Base-by-base conservation (phyloP, 78 protist species). In the Diacronema lutheri region DNA sequence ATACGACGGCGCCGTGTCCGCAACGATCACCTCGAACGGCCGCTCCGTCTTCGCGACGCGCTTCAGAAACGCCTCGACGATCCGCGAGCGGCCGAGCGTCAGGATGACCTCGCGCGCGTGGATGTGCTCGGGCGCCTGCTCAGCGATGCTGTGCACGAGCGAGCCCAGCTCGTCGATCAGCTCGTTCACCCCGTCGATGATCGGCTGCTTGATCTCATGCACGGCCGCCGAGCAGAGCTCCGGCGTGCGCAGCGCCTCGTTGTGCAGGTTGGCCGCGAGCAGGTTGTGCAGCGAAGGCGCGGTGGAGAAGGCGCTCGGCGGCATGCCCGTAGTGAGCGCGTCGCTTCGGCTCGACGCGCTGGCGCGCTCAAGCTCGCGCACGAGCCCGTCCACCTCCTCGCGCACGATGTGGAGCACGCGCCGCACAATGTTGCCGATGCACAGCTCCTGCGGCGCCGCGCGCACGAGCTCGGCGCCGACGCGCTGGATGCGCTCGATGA, bases 101-200 rank as follows among this genome's bases (percentile, higher is more conserved):
- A 83, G 87, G 60, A 83, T 44, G 11, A 83, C 68, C 46, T 84
- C 88, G 82, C 76, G 31, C 35, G 84, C 40, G 35, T n/a, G 66
- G 72, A 64, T 64, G 44, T 46, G 76, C 50, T 81, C 76, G 56
- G 19, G 69, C 23, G 78, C 86, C 26, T 58, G 84, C 84, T 78
- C 58, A 29, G 69, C 37, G 31, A 78, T 78, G 85, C 37, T 29
- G 7, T 0, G 9, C 35, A 0, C 11, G 6, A 35, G 41, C 20
- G 31, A 5, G 37, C 14, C 0, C 57, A 81, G 35, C 61, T 81
- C 86, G 41, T 64, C 86, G 62, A 50, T 38, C 35, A 81, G 58
- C 76, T 81, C 74, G 58, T 4, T n/a, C 21, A 81, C 64, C 56
- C 16, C 76, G 26, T 50, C 74, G 62, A 50, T 10, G 33, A 81